These are phyloP conservation scores for Phytophthora hybrid DNA, from an alignment of 352 stramenopile species.

Conservation along the genomic window DNA sequence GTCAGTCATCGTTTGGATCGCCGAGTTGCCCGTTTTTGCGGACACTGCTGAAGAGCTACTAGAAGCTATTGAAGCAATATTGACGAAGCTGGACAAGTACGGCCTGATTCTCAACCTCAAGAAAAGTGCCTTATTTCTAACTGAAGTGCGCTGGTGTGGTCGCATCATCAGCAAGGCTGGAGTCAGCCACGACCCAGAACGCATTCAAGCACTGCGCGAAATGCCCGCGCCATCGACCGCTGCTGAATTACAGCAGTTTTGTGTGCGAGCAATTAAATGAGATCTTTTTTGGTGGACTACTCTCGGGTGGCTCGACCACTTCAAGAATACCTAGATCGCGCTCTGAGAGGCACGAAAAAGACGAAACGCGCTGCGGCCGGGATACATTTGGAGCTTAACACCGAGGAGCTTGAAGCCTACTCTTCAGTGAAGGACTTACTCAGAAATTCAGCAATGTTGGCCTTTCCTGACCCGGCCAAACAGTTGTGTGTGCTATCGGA, in stretches of 20 bases:
- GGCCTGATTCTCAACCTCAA: conserved; percentile 29
- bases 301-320: conserved; percentile 15
- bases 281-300: conserved; percentile 25
- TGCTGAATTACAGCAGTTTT: no score
- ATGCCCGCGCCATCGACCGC: no score
- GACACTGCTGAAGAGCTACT: conserved; percentile 19
- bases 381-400: neutral
- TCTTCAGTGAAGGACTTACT: neutral
- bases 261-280: no score
- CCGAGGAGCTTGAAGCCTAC: neutral
- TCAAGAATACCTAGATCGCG: conserved; percentile 17
- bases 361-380: conserved; percentile 20
- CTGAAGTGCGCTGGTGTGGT: conserved; percentile 30
- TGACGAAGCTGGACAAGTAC: conserved; percentile 13
- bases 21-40: conserved; percentile 4
- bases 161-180: conserved; percentile 23
- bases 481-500: neutral
- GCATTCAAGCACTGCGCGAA: conserved; percentile 11
- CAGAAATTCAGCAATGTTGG: neutral
- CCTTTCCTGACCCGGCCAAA: neutral
- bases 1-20: conserved; percentile 24
- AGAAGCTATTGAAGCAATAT: conserved; percentile 19
- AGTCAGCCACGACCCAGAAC: conserved; percentile 18
- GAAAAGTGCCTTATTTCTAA: conserved; percentile 30
- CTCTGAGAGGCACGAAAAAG: conserved; percentile 2